These are phyloP conservation scores for Rhizophlyctis rosea DNA, from an alignment of 192 early-diverging fungal species.

Conservation along the genomic window DNA sequence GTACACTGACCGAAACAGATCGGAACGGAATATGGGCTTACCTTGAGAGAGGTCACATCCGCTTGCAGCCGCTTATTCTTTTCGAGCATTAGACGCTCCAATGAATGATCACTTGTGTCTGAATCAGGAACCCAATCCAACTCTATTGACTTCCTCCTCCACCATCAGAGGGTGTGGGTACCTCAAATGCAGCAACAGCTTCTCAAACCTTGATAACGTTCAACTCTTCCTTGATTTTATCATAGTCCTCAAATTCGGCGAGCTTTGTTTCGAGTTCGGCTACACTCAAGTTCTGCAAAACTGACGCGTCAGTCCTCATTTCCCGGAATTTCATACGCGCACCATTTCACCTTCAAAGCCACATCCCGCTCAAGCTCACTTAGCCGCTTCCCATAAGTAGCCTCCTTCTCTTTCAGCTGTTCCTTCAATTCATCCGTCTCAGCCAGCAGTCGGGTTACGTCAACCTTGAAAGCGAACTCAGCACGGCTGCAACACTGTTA, in stretches of 20 bases:
- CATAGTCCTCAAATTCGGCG: constrained; percentile 72
- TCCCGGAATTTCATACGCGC: too few relatives aligned
- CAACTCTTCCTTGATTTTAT: constrained; percentile 81
- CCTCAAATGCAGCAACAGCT: not conserved
- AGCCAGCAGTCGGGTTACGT: constrained; percentile 40
- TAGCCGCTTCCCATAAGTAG: constrained; percentile 32
- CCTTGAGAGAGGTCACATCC: constrained; percentile 62
- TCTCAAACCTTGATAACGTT: constrained; percentile 79
- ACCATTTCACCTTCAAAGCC: too few relatives aligned
- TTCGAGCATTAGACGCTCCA: constrained; percentile 77
- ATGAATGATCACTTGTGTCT: constrained; percentile 17
- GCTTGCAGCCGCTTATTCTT: constrained; percentile 81
- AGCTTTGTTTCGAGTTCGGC: constrained; percentile 42
- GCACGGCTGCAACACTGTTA: not conserved
- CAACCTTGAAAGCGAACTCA: too few relatives aligned
- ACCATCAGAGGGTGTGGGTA: too few relatives aligned
- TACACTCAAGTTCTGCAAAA: constrained; percentile 25
- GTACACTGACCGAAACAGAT: constrained; percentile 3
- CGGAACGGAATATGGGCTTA: too few relatives aligned
- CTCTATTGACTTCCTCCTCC: constrained; percentile 33
- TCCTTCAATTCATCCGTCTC: constrained; percentile 44
- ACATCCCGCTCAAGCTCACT: constrained; percentile 47
- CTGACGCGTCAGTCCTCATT: too few relatives aligned
- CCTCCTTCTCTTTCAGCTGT: constrained; percentile 40
- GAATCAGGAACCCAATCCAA: constrained; percentile 15